Evolutionary conservation across 2,329 filamentous ascomycete species (phyloP).

Genomic region (Thelonectria rubi): DNA sequence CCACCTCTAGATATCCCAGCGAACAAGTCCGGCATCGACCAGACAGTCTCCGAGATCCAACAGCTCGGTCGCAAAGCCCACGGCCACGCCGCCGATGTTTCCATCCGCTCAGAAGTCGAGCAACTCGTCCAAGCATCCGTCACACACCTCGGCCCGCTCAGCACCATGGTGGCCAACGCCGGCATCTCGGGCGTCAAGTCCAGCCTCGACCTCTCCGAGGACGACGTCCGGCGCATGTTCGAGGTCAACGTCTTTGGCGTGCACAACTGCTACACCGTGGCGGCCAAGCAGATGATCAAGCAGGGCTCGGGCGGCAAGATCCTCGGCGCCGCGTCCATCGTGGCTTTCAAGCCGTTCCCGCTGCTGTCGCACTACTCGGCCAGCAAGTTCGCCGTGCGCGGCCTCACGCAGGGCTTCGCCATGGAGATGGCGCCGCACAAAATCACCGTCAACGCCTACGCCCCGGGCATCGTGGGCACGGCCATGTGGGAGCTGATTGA

Average conservation of each 20-base stretch:
- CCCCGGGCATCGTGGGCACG: slow-evolving; percentile 73
- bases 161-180: slow-evolving; percentile 65
- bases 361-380: slow-evolving; percentile 70
- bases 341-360: slow-evolving; percentile 67
- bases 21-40: slow-evolving; percentile 55
- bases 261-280: slow-evolving; percentile 70
- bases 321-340: slow-evolving; percentile 63
- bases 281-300: slow-evolving; percentile 71
- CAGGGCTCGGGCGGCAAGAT: slow-evolving; percentile 65
- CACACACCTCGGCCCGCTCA: slow-evolving; percentile 60
- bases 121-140: slow-evolving; percentile 61
- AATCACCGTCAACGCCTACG: slow-evolving; percentile 74
- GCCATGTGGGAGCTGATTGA: slow-evolving; percentile 77
- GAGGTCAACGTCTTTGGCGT: slow-evolving; percentile 72
- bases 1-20: slow-evolving; percentile 16
- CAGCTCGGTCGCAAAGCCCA: slow-evolving; percentile 61
- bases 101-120: slow-evolving; percentile 60
- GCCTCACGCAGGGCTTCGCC: slow-evolving; percentile 71
- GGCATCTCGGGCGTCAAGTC: slow-evolving; percentile 67
- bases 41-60: slow-evolving; percentile 62
- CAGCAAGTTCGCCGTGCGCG: slow-evolving; percentile 73
- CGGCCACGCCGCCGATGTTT: slow-evolving; percentile 68
- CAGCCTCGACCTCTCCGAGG: slow-evolving; percentile 64
- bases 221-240: slow-evolving; percentile 68
- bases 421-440: slow-evolving; percentile 71